Conservation (phyloP, 805 yeast genomes). For the Hermanozyma aechmeae region DNA sequence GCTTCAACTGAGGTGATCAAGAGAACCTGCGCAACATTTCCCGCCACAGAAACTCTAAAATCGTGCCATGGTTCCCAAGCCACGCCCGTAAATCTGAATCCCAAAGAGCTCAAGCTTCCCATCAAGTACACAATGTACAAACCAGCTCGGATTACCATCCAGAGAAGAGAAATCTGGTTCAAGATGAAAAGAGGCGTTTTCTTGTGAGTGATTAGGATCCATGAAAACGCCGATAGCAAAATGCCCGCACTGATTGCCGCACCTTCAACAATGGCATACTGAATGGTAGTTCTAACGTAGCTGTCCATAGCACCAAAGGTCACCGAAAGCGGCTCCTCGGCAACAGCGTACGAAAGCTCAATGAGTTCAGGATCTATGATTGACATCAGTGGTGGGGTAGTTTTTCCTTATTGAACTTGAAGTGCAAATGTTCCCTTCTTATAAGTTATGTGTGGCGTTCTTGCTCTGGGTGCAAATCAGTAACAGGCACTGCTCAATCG, state of each 20-base stretch:
- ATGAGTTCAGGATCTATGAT: neutral
- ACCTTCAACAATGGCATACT: conserved; percentile 6
- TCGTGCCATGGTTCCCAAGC: conserved; percentile 18
- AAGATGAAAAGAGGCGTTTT: conserved; percentile 65
- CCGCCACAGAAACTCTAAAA: conserved; percentile 45
- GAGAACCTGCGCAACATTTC: conserved; percentile 51
- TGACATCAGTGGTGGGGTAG: neutral
- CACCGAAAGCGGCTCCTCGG: conserved; percentile 2
- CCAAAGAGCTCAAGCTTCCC: conserved; percentile 42
- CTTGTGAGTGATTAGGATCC: conserved; percentile 28
- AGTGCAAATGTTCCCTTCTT: neutral
- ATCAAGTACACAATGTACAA: conserved; percentile 46
- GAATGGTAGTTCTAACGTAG: conserved; percentile 2
- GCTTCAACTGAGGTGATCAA: conserved; percentile 52
- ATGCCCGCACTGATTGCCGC: conserved; percentile 8
- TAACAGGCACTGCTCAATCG: neutral
- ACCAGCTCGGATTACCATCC: conserved; percentile 51
- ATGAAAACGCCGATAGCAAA: conserved; percentile 8
- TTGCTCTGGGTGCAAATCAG: neutral
- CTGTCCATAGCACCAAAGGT: conserved; percentile 6
- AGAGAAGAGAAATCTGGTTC: conserved; percentile 51
- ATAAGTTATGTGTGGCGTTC: neutral
- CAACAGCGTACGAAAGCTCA: conserved; percentile 5
- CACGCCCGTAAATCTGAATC: conserved; percentile 32
- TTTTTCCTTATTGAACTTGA: neutral